These are phyloP conservation scores for Cordyceps militaris DNA, from an alignment of 2,329 filamentous ascomycete genomes.

Conservation along the genomic window DNA sequence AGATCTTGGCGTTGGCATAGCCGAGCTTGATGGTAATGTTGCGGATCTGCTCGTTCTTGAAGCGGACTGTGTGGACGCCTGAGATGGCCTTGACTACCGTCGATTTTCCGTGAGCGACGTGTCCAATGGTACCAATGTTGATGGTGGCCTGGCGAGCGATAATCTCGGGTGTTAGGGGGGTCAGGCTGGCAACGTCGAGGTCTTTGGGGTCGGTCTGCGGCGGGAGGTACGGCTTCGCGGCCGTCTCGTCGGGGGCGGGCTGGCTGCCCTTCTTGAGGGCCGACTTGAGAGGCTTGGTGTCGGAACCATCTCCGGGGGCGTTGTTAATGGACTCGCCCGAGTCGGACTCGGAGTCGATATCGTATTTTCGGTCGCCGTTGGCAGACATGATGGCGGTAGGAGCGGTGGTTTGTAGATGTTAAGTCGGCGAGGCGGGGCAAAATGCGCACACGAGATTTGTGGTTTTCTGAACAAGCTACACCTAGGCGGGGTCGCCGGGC, in stretches of 20 bases:
- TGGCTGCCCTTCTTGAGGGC: conserved; percentile 69
- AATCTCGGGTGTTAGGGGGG: conserved; percentile 87
- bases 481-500: conserved; percentile 5
- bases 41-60: conserved; percentile 98
- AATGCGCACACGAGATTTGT: conserved; percentile 16
- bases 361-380: conserved; percentile 56
- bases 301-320: conserved; percentile 45
- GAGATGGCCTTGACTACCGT: conserved; percentile 99
- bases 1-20: conserved; percentile 99
- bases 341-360: conserved; percentile 66
- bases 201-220: conserved; percentile 90
- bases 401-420: conserved; percentile 4
- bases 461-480: conserved; percentile 3
- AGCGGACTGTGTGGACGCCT: conserved; percentile 95
- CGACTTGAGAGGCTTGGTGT: conserved; percentile 69
- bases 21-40: conserved; percentile 99
- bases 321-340: conserved; percentile 58
- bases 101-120: conserved; percentile 98
- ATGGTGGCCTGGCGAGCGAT: conserved; percentile 97
- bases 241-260: conserved; percentile 49
- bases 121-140: conserved; percentile 97
- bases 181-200: conserved; percentile 73
- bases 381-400: conserved; percentile 40
- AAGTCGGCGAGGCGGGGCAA: conserved; percentile 11
- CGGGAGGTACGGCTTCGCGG: conserved; percentile 51